Evolutionary conservation across 106 monocot species (phyloP).

Genomic region (Apostasia shenzhenica): DNA sequence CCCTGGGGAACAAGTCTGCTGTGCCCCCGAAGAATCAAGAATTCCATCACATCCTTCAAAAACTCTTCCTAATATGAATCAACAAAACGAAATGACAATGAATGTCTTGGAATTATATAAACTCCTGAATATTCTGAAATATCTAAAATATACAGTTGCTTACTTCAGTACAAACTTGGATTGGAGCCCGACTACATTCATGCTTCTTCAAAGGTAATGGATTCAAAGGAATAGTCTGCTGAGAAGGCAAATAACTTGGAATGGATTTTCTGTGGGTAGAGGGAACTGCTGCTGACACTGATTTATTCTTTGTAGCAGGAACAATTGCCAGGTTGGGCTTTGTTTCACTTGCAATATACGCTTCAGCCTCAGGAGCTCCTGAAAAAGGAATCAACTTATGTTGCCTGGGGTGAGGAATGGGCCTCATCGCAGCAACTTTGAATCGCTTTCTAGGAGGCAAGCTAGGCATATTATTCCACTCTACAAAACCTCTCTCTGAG

Average conservation of each 20-base stretch:
- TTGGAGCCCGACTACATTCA: slow-evolving; percentile 53
- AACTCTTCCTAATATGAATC: slow-evolving; percentile 68
- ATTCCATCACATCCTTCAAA: slow-evolving; percentile 84
- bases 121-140: neutral
- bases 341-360: slow-evolving; percentile 25
- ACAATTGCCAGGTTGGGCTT: slow-evolving; percentile 28
- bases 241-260: slow-evolving; percentile 54
- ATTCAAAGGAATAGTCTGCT: slow-evolving; percentile 63
- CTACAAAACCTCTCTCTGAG: slow-evolving; percentile 5
- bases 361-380: slow-evolving; percentile 18
- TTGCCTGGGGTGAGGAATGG: slow-evolving; percentile 56
- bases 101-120: neutral
- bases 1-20: slow-evolving; percentile 76
- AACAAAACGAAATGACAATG: neutral
- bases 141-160: slow-evolving; percentile 1
- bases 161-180: slow-evolving; percentile 78
- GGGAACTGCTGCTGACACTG: slow-evolving; percentile 26
- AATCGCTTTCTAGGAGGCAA: slow-evolving; percentile 19
- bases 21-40: slow-evolving; percentile 65
- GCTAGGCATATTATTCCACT: slow-evolving; percentile 5
- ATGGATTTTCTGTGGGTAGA: slow-evolving; percentile 48
- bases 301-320: slow-evolving; percentile 24
- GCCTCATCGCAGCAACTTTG: slow-evolving; percentile 59
- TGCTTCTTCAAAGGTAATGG: slow-evolving; percentile 91
- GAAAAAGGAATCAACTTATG: slow-evolving; percentile 56